phyloP scores from a whole-genome alignment of 495 filamentous ascomycete genomes.

The Penicillium arizonense region DNA sequence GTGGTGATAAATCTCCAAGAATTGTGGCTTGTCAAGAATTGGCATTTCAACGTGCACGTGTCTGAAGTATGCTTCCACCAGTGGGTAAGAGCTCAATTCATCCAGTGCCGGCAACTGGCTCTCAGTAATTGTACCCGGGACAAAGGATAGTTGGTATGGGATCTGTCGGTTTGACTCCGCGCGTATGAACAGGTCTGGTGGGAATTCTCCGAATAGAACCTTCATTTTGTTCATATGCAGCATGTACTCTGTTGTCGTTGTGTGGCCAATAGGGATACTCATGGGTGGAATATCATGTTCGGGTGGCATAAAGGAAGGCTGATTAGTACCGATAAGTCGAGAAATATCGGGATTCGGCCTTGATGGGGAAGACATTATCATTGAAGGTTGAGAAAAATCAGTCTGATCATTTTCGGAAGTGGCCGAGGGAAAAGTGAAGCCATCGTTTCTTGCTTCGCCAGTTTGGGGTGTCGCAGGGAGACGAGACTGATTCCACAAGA shows the following conservation, averaged over 20 bases:
- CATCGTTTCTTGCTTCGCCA: neutral
- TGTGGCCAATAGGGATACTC: conserved; percentile 7
- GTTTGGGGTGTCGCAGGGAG: conserved; percentile 4
- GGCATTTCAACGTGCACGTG: conserved; percentile 3
- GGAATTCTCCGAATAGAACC: conserved; percentile 5
- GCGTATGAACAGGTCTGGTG: conserved; percentile 8
- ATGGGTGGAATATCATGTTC: conserved; percentile 7
- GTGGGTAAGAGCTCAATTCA: neutral
- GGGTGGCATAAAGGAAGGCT: neutral
- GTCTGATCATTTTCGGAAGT: neutral
- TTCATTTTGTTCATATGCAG: conserved; percentile 3
- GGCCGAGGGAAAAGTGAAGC: neutral
- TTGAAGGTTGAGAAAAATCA: neutral
- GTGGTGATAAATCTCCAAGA: neutral
- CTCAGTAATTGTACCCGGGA: neutral
- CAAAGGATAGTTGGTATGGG: neutral
- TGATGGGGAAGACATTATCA: conserved; percentile 3
- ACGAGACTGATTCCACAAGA: neutral
- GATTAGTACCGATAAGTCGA: neutral
- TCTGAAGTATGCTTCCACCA: conserved; percentile 3
- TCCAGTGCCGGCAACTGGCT: neutral
- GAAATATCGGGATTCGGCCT: neutral
- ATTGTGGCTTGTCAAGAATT: neutral
- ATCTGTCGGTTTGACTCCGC: conserved; percentile 3
- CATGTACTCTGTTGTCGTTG: conserved; percentile 6